Base-by-base conservation (phyloP, 768 basidiomycete genomes). In the Sarcomyxa edulis region DNA sequence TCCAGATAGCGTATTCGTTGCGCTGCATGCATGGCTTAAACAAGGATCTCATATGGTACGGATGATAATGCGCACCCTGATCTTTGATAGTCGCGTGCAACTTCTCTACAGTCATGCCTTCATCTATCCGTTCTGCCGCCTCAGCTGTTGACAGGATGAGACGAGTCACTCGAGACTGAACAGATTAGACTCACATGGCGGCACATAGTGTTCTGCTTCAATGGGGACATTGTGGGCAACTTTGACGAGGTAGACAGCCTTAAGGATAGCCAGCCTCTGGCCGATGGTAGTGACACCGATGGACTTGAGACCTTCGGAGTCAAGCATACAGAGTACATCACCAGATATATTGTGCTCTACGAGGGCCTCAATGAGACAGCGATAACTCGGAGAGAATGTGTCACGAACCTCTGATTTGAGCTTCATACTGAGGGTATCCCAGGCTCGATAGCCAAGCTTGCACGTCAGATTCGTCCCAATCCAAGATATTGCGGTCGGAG, bases 321-420 rank as follows among this genome's bases (percentile, higher is more conserved):
- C 86, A 33, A 97, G 72, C 50, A 86, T 66, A 46, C 84, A 80
- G 6, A 99, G 74, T 2, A 90, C 79, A 46, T 97, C 93, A 39
- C 96, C 96, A 12, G 84, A 84, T 47, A 99, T 89, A 46, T 78
- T 84, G 59, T 99, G 87, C 56, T 93, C 95, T 95, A 54, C 28
- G 34, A 32, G 21, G 20, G 30, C 16, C 30, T 18, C 26, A 21
- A 25, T 7, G 11, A 32, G 40, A 32, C 43, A 37, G 5, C 35
- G 5, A 5, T n/a, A 47, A 45, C 21, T 36, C 25, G 21, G 31
- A 35, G 26, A 6, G 35, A 44, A 32, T 36, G 23, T 38, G n/a
- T 40, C 40, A 60, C 66, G 40, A 44, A 89, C 91, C 88, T 71
- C 74, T 73, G 50, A 97, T 76, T 62, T 87, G 79, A 27, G 62